Conservation (phyloP, 768 basidiomycete species). For the Suillus plorans region DNA sequence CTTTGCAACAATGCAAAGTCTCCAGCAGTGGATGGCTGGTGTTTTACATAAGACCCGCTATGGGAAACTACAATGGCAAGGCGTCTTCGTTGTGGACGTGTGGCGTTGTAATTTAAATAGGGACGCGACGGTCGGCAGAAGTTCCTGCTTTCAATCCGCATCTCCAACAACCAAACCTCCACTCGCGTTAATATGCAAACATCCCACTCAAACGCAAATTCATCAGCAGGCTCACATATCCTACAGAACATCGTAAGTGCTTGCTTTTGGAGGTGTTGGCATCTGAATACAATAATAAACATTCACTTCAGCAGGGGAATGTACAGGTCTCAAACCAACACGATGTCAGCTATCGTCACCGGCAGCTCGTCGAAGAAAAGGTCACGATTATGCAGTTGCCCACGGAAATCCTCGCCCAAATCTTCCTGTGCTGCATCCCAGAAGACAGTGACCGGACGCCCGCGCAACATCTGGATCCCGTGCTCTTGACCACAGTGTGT, state of each 20-base stretch:
- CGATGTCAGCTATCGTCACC: neutral
- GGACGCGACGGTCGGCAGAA: too few relatives aligned
- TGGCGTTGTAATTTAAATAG: too few relatives aligned
- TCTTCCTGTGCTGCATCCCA: neutral
- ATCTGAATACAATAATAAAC: neutral
- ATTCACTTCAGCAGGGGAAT: neutral
- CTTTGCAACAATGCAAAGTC: too few relatives aligned
- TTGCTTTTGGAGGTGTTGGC: neutral
- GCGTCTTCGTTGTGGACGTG: too few relatives aligned
- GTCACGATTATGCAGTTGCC: neutral
- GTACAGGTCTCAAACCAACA: too few relatives aligned
- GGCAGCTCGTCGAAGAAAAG: neutral
- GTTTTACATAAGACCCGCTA: too few relatives aligned
- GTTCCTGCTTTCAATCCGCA: too few relatives aligned
- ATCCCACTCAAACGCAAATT: neutral
- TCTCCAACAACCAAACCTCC: neutral
- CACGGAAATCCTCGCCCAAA: neutral
- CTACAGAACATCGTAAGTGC: neutral
- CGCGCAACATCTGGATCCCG: too few relatives aligned
- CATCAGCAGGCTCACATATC: neutral
- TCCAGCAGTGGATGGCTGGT: too few relatives aligned
- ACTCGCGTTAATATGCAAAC: neutral
- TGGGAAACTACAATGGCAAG: too few relatives aligned
- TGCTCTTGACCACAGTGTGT: too few relatives aligned
- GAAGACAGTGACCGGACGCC: slow-evolving; percentile 13